Percentiles rank a stretch among this genome's conserved stretches.
Conservation (phyloP, 1,139 yeast species). For the Saccharomycopsis hybrid region DNA sequence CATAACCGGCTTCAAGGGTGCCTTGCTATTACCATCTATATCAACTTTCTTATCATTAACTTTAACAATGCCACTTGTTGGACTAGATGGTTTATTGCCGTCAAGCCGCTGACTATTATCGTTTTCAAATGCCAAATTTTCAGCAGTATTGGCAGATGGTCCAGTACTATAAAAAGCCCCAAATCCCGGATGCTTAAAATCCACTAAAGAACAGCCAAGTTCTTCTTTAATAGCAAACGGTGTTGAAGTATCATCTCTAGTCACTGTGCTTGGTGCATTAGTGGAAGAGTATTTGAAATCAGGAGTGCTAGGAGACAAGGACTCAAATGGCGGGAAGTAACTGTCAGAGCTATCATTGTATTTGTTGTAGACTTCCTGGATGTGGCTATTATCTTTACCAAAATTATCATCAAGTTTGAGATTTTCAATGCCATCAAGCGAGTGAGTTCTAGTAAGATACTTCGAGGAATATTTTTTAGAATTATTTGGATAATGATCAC, state of each 20-base stretch:
- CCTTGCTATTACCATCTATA: no score
- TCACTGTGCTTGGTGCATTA: no score
- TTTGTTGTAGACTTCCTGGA: neutral
- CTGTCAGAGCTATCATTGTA: conserved; percentile 6
- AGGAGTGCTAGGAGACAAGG: conserved; percentile 10
- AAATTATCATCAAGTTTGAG: neutral
- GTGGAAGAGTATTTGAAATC: conserved; percentile 6
- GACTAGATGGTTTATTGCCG: neutral
- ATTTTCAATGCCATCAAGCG: neutral
- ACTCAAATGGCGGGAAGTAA: conserved; percentile 11
- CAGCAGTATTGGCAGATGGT: conserved; percentile 6
- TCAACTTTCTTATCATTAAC: no score
- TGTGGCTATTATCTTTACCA: conserved; percentile 3
- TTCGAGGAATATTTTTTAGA: neutral
- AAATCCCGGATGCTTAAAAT: conserved; percentile 22
- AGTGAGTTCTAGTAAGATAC: neutral
- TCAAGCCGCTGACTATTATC: neutral
- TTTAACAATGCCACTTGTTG: neutral
- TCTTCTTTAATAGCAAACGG: no score
- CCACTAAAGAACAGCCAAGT: conserved; percentile 1
- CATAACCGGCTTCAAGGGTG: no score
- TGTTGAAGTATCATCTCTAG: no score
- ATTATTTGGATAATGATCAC: no score
- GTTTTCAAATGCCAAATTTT: conserved; percentile 15
- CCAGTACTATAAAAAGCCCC: conserved; percentile 13